A percentile compares a stretch with the other conserved stretches of the same genome.
These are phyloP conservation scores for Chrysoporthe austroafricana DNA, from an alignment of 2,329 filamentous ascomycete genomes.

Conservation along the genomic window DNA sequence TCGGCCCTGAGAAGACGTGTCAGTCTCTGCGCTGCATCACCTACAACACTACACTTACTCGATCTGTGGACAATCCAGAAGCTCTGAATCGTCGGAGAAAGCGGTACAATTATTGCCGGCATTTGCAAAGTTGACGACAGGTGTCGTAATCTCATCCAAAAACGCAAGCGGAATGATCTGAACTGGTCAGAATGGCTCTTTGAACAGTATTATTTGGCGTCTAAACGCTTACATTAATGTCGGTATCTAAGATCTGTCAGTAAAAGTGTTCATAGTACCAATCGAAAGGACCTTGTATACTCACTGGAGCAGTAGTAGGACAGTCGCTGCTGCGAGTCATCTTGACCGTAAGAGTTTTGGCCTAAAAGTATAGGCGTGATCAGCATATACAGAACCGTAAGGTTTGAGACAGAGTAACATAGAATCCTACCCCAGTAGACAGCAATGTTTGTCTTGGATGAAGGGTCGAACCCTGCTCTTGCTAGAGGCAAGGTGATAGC, in stretches of 20 bases:
- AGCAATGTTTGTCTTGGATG: slow-evolving; percentile 58
- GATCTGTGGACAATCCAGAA: slow-evolving; percentile 66
- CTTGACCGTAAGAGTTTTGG: slow-evolving; percentile 63
- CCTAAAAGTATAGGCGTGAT: slow-evolving; percentile 35
- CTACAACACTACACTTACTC: slow-evolving; percentile 50
- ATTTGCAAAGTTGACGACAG: slow-evolving; percentile 67
- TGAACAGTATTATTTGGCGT: slow-evolving; percentile 27
- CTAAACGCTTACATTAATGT: slow-evolving; percentile 48
- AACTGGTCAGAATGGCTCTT: background rate
- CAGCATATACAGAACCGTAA: background rate
- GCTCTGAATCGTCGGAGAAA: slow-evolving; percentile 60
- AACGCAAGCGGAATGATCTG: slow-evolving; percentile 69
- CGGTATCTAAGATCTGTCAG: slow-evolving; percentile 40
- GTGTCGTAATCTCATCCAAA: slow-evolving; percentile 58
- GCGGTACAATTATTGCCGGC: slow-evolving; percentile 63
- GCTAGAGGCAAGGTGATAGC: slow-evolving; percentile 34
- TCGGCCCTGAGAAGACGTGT: slow-evolving; percentile 44
- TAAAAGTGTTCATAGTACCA: background rate
- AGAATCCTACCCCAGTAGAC: slow-evolving; percentile 65
- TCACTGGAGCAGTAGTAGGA: slow-evolving; percentile 62
- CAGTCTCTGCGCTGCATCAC: background rate
- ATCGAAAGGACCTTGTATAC: slow-evolving; percentile 30
- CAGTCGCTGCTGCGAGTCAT: slow-evolving; percentile 57
- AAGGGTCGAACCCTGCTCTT: slow-evolving; percentile 49
- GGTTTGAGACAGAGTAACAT: background rate